A percentile compares a stretch with the other conserved stretches of the same genome.
Evolutionary conservation across 805 yeast genomes (phyloP).

Genomic region (Ogataea degrootiae): DNA sequence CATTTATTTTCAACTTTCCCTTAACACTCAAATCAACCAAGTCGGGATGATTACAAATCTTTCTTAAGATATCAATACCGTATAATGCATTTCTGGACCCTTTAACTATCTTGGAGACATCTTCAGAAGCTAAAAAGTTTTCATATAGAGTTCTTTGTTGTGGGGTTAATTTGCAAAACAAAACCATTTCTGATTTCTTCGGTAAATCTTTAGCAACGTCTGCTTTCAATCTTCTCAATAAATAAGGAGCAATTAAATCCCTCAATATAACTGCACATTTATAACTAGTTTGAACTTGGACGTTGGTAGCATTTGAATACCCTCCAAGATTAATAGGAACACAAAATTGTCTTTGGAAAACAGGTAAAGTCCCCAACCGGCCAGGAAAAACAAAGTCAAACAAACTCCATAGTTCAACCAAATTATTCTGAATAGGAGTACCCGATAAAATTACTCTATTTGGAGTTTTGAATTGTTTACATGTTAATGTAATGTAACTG

Average conservation of each 20-base stretch:
- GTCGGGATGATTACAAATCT: constrained; percentile 96
- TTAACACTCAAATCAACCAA: constrained; percentile 45
- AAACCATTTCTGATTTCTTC: constrained; percentile 86
- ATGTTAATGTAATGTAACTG: constrained; percentile 75
- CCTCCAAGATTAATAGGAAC: constrained; percentile 96
- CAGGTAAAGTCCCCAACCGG: constrained; percentile 88
- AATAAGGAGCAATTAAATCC: constrained; percentile 84
- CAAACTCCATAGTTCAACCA: constrained; percentile 88
- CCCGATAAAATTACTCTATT: constrained; percentile 88
- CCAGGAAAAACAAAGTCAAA: constrained; percentile 97
- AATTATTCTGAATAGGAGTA: constrained; percentile 93
- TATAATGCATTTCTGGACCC: constrained; percentile 79
- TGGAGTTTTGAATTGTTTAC: constrained; percentile 81
- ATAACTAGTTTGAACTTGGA: constrained; percentile 94
- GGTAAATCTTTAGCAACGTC: constrained; percentile 97
- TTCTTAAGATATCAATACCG: constrained; percentile 87
- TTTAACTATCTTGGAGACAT: constrained; percentile 60
- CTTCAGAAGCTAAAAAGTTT: constrained; percentile 71
- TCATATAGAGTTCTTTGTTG: constrained; percentile 71
- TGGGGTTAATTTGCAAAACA: constrained; percentile 81
- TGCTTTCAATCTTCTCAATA: constrained; percentile 78
- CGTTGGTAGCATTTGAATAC: constrained; percentile 92
- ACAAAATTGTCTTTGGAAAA: constrained; percentile 88
- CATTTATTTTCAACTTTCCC: constrained; percentile 23
- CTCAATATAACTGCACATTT: constrained; percentile 90